phyloP scores from a whole-genome alignment of 2,329 filamentous ascomycete genomes.

The Chaetoscypha palmicola region DNA sequence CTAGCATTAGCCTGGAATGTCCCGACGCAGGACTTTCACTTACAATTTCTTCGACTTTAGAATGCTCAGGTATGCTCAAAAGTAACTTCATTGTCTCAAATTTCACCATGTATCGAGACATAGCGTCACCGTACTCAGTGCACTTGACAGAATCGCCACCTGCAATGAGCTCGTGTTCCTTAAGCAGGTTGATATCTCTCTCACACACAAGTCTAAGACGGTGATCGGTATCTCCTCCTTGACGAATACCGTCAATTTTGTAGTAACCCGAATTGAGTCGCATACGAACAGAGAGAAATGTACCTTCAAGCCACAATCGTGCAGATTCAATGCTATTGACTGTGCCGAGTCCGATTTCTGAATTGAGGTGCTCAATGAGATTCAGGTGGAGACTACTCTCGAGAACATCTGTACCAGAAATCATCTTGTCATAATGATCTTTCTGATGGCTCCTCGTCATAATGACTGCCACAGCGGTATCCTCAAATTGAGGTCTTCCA shows the following conservation, averaged over 20 bases:
- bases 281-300: constrained; percentile 71
- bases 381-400: constrained; percentile 76
- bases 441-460: constrained; percentile 64
- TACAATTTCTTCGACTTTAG: constrained; percentile 62
- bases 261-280: constrained; percentile 66
- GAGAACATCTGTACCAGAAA: constrained; percentile 63
- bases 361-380: constrained; percentile 73
- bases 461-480: constrained; percentile 69
- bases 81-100: constrained; percentile 74
- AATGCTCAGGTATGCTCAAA: constrained; percentile 51
- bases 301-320: constrained; percentile 67
- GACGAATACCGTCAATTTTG: constrained; percentile 48
- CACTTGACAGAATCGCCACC: constrained; percentile 44
- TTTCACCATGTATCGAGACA: constrained; percentile 75
- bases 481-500: constrained; percentile 76
- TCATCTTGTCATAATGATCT: constrained; percentile 62
- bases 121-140: constrained; percentile 69
- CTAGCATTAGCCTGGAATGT: constrained; percentile 16
- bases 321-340: constrained; percentile 59
- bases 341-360: constrained; percentile 71
- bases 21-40: constrained; percentile 28
- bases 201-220: constrained; percentile 64
- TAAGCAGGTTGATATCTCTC: constrained; percentile 58
- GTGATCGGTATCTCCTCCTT: constrained; percentile 49
- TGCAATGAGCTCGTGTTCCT: constrained; percentile 51